A percentile compares a stretch with the other conserved stretches of the same genome.
Evolutionary conservation across 148 eudicot genomes (phyloP).

Genomic region (Mesembryanthemum crystallinum): DNA sequence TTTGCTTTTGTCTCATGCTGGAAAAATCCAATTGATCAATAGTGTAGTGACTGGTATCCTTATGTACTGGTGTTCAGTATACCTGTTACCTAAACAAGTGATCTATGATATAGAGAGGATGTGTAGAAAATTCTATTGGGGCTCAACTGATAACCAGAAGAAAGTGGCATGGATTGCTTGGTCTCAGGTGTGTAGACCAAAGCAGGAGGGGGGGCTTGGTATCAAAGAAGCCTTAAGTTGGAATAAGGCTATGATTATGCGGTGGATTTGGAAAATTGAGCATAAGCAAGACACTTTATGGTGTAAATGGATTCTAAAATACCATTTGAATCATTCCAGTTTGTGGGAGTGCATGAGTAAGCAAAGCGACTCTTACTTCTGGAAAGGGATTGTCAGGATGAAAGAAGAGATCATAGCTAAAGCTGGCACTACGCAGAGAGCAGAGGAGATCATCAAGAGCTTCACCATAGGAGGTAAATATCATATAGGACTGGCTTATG

Average conservation of each 20-base stretch:
- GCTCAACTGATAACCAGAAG: neutral
- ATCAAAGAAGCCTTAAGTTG: neutral
- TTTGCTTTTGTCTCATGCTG: neutral
- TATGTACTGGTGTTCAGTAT: neutral
- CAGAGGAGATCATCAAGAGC: too few relatives aligned
- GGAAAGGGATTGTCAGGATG: too few relatives aligned
- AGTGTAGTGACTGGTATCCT: neutral
- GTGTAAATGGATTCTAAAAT: neutral
- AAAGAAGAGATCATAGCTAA: too few relatives aligned
- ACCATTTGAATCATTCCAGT: neutral
- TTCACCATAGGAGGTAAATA: too few relatives aligned
- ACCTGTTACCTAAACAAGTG: neutral
- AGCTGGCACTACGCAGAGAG: too few relatives aligned
- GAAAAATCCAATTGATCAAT: neutral
- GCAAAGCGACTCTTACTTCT: neutral
- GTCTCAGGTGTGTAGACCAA: neutral
- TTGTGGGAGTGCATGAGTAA: neutral
- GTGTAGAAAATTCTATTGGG: neutral
- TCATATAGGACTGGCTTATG: too few relatives aligned
- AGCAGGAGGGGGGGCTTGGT: neutral
- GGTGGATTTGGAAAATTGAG: neutral
- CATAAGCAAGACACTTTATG: neutral
- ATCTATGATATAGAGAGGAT: neutral
- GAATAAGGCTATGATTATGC: neutral
- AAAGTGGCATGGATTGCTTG: neutral